These are phyloP conservation scores for Diversispora epigaea DNA, from an alignment of 192 early-diverging fungal species.

Conservation along the genomic window DNA sequence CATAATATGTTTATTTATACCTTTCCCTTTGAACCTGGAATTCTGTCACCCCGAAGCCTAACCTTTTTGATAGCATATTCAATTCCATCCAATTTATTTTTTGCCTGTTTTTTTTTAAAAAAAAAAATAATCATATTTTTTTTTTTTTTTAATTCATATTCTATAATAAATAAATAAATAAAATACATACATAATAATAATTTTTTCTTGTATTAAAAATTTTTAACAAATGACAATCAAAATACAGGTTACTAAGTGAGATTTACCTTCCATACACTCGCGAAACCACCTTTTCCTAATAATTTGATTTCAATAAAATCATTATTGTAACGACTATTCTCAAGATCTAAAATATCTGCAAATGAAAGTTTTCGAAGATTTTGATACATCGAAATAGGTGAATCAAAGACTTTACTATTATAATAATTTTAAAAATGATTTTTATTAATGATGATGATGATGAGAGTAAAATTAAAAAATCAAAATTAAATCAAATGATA, in stretches of 20 bases:
- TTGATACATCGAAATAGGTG: not conserved
- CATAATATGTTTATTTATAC: not conserved
- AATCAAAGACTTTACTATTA: too few species aligned
- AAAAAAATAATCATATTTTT: not conserved
- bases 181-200: not conserved
- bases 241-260: not conserved
- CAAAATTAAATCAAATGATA: too few species aligned
- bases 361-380: conserved; percentile 38
- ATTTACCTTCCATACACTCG: conserved; percentile 61
- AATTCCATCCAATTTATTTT: conserved; percentile 85
- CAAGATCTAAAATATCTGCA: conserved; percentile 54
- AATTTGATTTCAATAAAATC: conserved; percentile 80
- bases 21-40: conserved; percentile 28
- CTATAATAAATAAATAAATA: not conserved
- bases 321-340: conserved; percentile 70
- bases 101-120: conserved; percentile 50
- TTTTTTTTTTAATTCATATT: not conserved
- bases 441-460: too few species aligned
- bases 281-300: conserved; percentile 93
- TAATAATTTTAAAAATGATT: too few species aligned
- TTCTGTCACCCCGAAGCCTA: conserved; percentile 53
- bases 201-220: too few species aligned
- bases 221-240: too few species aligned
- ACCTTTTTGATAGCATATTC: conserved; percentile 93
- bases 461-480: too few species aligned